These are phyloP conservation scores for Fusarium praegraminearum DNA, from an alignment of 2,329 filamentous ascomycete genomes.

Conservation along the genomic window DNA sequence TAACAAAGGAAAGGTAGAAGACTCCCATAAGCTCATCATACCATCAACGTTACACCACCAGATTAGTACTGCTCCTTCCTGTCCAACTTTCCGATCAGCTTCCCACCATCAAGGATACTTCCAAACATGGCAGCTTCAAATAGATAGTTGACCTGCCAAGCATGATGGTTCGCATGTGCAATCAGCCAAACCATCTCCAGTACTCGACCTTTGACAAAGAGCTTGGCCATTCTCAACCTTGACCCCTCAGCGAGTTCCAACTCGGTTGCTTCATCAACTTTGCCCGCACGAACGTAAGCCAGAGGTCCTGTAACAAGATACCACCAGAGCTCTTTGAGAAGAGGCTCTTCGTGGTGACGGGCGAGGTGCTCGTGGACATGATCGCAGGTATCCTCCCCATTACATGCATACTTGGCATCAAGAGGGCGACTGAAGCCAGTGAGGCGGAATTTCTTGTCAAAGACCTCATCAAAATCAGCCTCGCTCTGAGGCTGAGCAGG, in stretches of 20 bases:
- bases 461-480: constrained; percentile 50
- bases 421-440: constrained; percentile 47
- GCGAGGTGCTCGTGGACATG: constrained; percentile 27
- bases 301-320: constrained; percentile 36
- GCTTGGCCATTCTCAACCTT: constrained; percentile 38
- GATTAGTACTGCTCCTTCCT: constrained; percentile 36
- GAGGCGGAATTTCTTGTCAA: constrained; percentile 46
- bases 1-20: not conserved
- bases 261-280: constrained; percentile 29
- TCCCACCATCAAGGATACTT: constrained; percentile 49
- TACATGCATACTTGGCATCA: constrained; percentile 23
- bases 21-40: constrained; percentile 1
- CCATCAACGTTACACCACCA: not conserved
- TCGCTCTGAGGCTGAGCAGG: constrained; percentile 44
- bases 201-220: constrained; percentile 38
- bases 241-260: constrained; percentile 32
- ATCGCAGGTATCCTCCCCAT: constrained; percentile 35
- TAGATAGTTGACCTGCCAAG: constrained; percentile 50
- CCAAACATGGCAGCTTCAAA: constrained; percentile 53
- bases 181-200: constrained; percentile 45
- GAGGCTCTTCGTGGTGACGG: constrained; percentile 16
- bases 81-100: constrained; percentile 49
- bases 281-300: constrained; percentile 28
- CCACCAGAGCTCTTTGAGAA: constrained; percentile 38
- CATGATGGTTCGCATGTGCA: constrained; percentile 43